phyloP scores from a whole-genome alignment of 2,329 filamentous ascomycete genomes.

The Leptographium flavum region DNA sequence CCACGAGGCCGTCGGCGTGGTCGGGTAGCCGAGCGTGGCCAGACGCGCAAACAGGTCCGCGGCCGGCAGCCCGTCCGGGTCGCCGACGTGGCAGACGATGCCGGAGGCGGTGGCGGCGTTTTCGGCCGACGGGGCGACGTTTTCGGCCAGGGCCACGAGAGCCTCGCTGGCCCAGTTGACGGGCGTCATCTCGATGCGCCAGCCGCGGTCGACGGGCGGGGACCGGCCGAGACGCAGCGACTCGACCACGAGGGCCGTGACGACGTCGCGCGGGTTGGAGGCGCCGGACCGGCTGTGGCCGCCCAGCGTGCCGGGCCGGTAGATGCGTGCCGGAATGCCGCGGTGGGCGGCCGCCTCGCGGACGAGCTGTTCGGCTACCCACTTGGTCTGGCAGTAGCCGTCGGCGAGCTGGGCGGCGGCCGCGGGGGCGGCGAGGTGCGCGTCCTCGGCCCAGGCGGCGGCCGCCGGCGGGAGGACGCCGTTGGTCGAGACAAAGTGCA shows the following conservation, averaged over 20 bases:
- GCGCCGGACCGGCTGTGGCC: constrained; percentile 63
- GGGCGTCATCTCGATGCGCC: constrained; percentile 73
- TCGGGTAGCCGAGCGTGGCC: constrained; percentile 54
- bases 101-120: constrained; percentile 36
- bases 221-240: constrained; percentile 52
- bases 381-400: constrained; percentile 69
- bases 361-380: constrained; percentile 66
- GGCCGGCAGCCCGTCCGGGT: constrained; percentile 55
- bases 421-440: constrained; percentile 53
- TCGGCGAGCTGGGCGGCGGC: constrained; percentile 49
- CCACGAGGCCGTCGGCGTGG: constrained; percentile 45
- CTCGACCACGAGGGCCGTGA: constrained; percentile 64
- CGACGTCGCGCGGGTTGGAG: constrained; percentile 64
- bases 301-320: constrained; percentile 63
- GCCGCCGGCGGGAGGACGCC: constrained; percentile 60
- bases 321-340: constrained; percentile 56
- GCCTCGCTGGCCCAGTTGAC: constrained; percentile 69
- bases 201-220: constrained; percentile 47
- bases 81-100: constrained; percentile 58
- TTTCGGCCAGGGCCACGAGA: constrained; percentile 49
- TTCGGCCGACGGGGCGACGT: background rate
- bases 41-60: constrained; percentile 51
- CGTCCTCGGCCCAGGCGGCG: constrained; percentile 56
- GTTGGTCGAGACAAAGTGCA: constrained; percentile 70
- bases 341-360: constrained; percentile 48